phyloP scores from a whole-genome alignment of 1,284 basidiomycete species.

The Crepidotus sp. region DNA sequence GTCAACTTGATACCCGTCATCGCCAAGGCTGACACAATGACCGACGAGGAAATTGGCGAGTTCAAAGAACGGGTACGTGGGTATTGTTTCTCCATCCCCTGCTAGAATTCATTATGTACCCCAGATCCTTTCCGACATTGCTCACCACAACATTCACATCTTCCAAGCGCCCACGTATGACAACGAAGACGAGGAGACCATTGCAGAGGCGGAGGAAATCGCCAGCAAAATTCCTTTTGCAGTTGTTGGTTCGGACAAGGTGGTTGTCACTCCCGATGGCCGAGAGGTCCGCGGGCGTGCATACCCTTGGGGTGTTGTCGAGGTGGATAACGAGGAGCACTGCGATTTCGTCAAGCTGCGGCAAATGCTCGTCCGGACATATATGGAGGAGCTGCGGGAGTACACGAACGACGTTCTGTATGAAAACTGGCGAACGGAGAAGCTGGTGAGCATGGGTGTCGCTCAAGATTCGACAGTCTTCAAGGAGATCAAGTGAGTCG shows the following conservation, averaged over 20 bases:
- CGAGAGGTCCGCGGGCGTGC: constrained; percentile 84
- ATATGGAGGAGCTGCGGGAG: constrained; percentile 97
- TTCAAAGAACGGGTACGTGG: constrained; percentile 82
- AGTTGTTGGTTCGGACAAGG: constrained; percentile 84
- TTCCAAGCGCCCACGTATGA: constrained; percentile 95
- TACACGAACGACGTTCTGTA: constrained; percentile 90
- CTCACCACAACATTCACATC: constrained; percentile 89
- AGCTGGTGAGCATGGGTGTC: constrained; percentile 91
- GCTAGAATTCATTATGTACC: constrained; percentile 12
- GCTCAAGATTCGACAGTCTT: constrained; percentile 94
- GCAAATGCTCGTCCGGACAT: constrained; percentile 95
- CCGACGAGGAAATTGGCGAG: constrained; percentile 84
- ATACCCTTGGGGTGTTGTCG: constrained; percentile 96
- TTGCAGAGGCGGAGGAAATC: constrained; percentile 93
- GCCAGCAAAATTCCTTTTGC: constrained; percentile 96
- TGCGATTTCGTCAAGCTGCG: constrained; percentile 98
- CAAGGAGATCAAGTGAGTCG: constrained; percentile 91
- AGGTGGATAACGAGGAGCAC: constrained; percentile 96
- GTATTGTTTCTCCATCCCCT: constrained; percentile 5
- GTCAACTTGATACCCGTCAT: constrained; percentile 97
- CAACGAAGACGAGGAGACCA: constrained; percentile 93
- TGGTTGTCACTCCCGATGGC: constrained; percentile 77
- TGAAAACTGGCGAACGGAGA: constrained; percentile 95
- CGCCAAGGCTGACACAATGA: constrained; percentile 93
- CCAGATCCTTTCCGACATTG: constrained; percentile 85